phyloP scores from a whole-genome alignment of 192 early-diverging fungal genomes.

The Gonapodya prolifera region DNA sequence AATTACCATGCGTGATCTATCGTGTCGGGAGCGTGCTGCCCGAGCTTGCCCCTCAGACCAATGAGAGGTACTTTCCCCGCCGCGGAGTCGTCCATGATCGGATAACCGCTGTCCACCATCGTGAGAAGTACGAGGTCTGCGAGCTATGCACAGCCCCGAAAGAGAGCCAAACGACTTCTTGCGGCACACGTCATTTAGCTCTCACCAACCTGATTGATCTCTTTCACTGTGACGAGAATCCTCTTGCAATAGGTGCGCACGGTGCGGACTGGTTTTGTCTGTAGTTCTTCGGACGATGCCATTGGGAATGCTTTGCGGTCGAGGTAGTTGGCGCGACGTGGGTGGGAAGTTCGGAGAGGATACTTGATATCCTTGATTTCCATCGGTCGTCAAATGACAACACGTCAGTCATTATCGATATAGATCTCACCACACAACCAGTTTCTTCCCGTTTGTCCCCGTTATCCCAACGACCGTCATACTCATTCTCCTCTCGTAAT shows the following conservation, averaged over 20 bases:
- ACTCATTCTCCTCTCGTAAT: conserved; percentile 18
- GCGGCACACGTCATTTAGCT: too few relatives aligned
- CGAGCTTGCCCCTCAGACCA: conserved; percentile 16
- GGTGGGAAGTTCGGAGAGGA: conserved; percentile 15
- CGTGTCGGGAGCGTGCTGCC: conserved; percentile 8
- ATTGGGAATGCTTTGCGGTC: neutral
- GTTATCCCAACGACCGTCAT: conserved; percentile 15
- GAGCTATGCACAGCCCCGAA: neutral
- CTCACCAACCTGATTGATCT: neutral
- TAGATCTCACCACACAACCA: neutral
- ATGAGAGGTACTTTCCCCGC: conserved; percentile 9
- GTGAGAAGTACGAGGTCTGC: neutral
- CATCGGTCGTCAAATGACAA: neutral
- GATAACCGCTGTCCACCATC: neutral
- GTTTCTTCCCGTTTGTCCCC: neutral
- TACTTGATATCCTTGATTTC: conserved; percentile 18
- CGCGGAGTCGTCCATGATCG: neutral
- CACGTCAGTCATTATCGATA: too few relatives aligned
- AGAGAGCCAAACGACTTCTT: too few relatives aligned
- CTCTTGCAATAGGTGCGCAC: conserved; percentile 20
- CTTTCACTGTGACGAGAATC: conserved; percentile 12
- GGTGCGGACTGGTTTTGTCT: conserved; percentile 3
- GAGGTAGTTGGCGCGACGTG: conserved; percentile 10
- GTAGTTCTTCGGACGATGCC: neutral
- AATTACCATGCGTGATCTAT: neutral